Evolutionary conservation across 2,329 filamentous ascomycete species (phyloP), one percentile per base, ranked within the genome.

Genomic region (Ophiocordyceps camponoti-leonardi): DNA sequence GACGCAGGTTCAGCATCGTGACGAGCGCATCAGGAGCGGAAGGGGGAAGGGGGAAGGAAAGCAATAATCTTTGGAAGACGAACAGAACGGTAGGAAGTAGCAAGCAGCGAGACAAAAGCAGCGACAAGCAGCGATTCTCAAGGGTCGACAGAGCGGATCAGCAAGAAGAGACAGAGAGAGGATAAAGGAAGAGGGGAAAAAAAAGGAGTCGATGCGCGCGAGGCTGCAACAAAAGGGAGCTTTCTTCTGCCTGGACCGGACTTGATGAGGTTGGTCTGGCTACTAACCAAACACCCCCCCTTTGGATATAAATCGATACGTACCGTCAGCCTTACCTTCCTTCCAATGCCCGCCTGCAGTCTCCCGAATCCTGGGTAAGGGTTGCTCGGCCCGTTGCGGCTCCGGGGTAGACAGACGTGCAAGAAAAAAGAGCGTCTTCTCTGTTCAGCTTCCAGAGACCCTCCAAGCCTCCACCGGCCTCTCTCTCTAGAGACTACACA

Each of bases 1-100:
- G 62, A 49, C 59, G 60, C 52, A 56, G 53, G 42, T 46, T 57
- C 41, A 61, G 42, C 58, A 62, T 61, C 53, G 46, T 47, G 43
- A 19, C 12, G 19, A 35, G 41, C 31, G 41, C 42, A 44, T 46
- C 30, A 26, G 37, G 2, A 31, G 43, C 16, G 14, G n/a, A 8
- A 20, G 37, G 16, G 10, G 31, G n/a, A n/a, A n/a, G n/a, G n/a
- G n/a, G n/a, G n/a, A n/a, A n/a, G n/a, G 22, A 23, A 23, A 23
- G 22, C 22, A 23, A 6, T 23, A 23, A 23, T 18, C 20, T 28
- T 31, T 28, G 35, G 19, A 39, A 30, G 40, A 19, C 8, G 43
- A n/a, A 11, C 23, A 26, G 19, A 26, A 2, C 13, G 19, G n/a
- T n/a, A 41, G 10, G 12, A 7, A 16, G 26, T 19, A 22, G 18